Evolutionary conservation across 75 land plant genomes (phyloP).

Genomic region (Sequoiadendron giganteum): DNA sequence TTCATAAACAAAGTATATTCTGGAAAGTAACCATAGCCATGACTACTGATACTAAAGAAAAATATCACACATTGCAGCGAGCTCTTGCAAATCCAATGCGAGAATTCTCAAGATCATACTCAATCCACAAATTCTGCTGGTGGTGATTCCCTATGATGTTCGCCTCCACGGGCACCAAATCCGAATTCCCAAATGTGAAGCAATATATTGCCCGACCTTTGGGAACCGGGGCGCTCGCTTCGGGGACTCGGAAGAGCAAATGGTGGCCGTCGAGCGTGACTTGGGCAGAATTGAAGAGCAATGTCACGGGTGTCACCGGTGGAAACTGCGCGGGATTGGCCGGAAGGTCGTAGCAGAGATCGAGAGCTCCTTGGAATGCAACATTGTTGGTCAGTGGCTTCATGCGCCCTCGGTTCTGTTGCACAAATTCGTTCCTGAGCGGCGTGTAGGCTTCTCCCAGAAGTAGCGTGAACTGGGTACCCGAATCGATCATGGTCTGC

Average conservation of each 20-base stretch:
- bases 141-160: conserved; percentile 84
- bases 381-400: conserved; percentile 22
- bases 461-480: conserved; percentile 71
- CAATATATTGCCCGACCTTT: conserved; percentile 32
- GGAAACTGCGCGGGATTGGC: conserved; percentile 2
- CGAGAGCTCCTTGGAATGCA: conserved; percentile 56
- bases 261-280: conserved; percentile 39
- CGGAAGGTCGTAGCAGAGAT: conserved; percentile 42
- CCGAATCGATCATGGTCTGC: conserved; percentile 95
- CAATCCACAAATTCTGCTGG: conserved; percentile 88
- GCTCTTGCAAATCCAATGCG: conserved; percentile 70
- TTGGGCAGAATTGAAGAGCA: conserved; percentile 51
- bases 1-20: neutral
- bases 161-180: conserved; percentile 43
- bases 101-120: conserved; percentile 63
- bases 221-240: conserved; percentile 13
- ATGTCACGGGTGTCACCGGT: conserved; percentile 29
- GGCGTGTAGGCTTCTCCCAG: conserved; percentile 52
- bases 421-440: conserved; percentile 37
- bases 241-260: conserved; percentile 38
- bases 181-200: conserved; percentile 73
- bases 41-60: no score
- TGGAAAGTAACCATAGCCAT: no score
- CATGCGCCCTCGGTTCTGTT: conserved; percentile 30
- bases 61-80: conserved; percentile 32